Evolutionary conservation across 306 rosid genomes (phyloP).

Genomic region (Acacia crassicarpa): DNA sequence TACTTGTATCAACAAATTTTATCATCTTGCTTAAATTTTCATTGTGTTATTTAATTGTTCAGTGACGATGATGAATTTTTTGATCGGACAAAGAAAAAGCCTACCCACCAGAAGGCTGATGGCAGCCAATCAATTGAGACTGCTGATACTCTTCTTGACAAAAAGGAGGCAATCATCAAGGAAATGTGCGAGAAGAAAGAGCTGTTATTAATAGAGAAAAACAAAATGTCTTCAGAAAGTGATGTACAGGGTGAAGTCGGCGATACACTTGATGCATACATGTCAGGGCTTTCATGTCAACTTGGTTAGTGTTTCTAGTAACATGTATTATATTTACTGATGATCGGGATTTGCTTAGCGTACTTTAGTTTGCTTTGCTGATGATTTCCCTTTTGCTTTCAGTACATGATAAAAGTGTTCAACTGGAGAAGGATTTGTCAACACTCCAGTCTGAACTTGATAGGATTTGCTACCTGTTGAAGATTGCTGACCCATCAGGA

Average conservation of each 20-base stretch:
- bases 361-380: conserved; percentile 28
- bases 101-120: conserved; percentile 51
- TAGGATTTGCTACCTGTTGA: conserved; percentile 74
- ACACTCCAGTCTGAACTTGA: conserved; percentile 83
- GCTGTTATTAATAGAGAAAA: conserved; percentile 62
- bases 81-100: conserved; percentile 81
- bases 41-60: conserved; percentile 30
- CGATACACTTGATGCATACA: conserved; percentile 86
- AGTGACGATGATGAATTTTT: conserved; percentile 98
- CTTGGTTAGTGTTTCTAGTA: conserved; percentile 59
- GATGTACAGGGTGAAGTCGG: conserved; percentile 48
- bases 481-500: conserved; percentile 93
- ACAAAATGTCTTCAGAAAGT: conserved; percentile 44
- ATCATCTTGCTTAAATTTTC: not conserved
- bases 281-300: conserved; percentile 93
- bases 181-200: conserved; percentile 68
- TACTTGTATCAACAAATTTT: not conserved
- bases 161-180: conserved; percentile 69
- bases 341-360: conserved; percentile 15
- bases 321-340: not conserved
- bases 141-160: conserved; percentile 84
- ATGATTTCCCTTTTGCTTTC: conserved; percentile 39
- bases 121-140: conserved; percentile 82
- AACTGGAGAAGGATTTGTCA: conserved; percentile 70
- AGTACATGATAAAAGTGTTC: conserved; percentile 69